Base-by-base conservation (phyloP, 202 grass and related monocot genomes). In the Dendrocalamus latiflorus region DNA sequence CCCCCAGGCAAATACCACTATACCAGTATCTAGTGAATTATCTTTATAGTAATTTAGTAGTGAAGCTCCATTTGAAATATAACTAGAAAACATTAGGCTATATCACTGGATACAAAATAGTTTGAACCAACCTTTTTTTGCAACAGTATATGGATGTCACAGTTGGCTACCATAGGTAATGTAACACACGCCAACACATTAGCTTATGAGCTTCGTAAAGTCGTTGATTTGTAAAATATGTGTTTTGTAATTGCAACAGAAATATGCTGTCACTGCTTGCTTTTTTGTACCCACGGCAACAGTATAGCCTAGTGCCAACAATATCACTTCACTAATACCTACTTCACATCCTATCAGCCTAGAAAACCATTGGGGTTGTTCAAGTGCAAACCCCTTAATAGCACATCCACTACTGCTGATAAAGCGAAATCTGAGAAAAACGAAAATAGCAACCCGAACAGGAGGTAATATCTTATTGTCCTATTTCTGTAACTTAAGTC, bases 1-100 rank as follows among this genome's bases (percentile, higher is more conserved):
- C 61, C 56, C 26, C 43, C 39, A 43, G 79, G 25, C 66, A 79
- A 72, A 71, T 38, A 56, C n/a, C n/a, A n/a, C n/a, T n/a, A n/a
- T n/a, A n/a, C 15, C 14, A 49, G 60, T 68, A 36, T 34, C 6
- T 48, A 69, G 42, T 30, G 39, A 24, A 30, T 57, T 51, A 49
- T 73, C 14, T 25, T 41, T 74, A 39, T 53, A 15, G 21, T 25
- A 81, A 3, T 67, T 26, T 34, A 49, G 12, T 25, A 28, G 22
- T 56, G 34, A 79, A 51, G 45, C 55, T 30, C 22, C 16, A 68
- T 56, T 65, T 8, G 14, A 48, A 68, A 59, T 65, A 18, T 12
- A 67, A 75, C 18, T 45, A 6, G 1, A 21, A 33, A 53, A 75
- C 17, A 61, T 44, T 15, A 76, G 9, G 8, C 26, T 57, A 69